Base-by-base conservation (phyloP, 805 yeast species). In the Jamesozyma spencerorum region DNA sequence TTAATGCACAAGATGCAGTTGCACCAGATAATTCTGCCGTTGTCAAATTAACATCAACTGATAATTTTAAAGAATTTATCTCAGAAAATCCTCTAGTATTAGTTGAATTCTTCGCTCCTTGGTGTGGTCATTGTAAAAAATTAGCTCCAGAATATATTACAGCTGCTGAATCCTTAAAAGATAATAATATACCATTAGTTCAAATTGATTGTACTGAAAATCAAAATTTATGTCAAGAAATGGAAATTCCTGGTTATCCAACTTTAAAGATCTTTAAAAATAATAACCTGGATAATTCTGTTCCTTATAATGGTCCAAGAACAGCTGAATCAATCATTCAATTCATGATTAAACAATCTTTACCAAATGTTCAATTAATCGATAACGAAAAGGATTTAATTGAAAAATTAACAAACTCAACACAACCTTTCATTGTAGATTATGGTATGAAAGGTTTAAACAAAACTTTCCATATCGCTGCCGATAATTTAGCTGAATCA, bases 91-190 rank as follows among this genome's bases (percentile, higher is more conserved):
- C 86, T 28, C 70, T 88, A 50, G 94, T 85, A 18, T 66, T 85
- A 47, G 82, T 90, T 17, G 94, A 85, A 65, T 85, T 85, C 65
- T 85, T 81, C 62, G 95, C 95, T 14, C 94, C 97, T 60, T 90
- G 97, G 97, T 88, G 97, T 72, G 96, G 96, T 14, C 92, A 88
- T 68, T 88, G 97, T 73, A 86, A 88, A 70, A 74, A 74, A 37
- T 67, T 85, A 49, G 95, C 86, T 11, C 95, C 95, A 28, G 81
- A 85, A 62, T 84, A 72, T 51, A 69, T 77, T 39, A 63, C 74
- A 51, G 95, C 95, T 39, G 95, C 95, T 39, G 85, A 90, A 38
- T 77, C 79, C 50, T 51, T 56, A 15, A 70, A 84, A 57, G 74
- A 69, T 38, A 75, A 82, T 46, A 68, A 74, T 40, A 79, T 84